Evolutionary conservation across 2,329 filamentous ascomycete species (phyloP), one percentile per base, ranked within the genome.

Genomic region (Aspergillus proliferans): DNA sequence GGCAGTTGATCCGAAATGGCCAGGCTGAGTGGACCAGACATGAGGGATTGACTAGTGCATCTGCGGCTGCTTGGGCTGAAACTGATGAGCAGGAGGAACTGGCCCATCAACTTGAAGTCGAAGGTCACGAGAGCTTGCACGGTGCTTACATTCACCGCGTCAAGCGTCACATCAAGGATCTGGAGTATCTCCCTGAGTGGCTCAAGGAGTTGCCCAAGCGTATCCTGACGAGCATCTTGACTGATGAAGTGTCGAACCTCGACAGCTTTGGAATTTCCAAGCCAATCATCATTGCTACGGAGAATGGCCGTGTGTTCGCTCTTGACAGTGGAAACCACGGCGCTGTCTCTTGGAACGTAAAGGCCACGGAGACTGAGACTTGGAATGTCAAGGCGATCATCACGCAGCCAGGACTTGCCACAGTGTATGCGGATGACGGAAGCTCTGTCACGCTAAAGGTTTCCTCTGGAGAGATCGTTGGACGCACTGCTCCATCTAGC

Each of bases 71-170:
- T 9, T 95, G 88, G 80, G 87, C 86, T 0, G 87, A 92, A 45
- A 79, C 88, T 5, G 84, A 85, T 10, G 82, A 85, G 56, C 80
- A 80, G 14, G 86, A 91, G 63, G 79, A 83, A 46, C 75, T 96
- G 44, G 89, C 84, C 5, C 85, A 87, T 65, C 87, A 89, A 26
- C 76, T 97, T 6, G 87, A 95, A 57, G 81, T 87, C 21, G 92
- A 98, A 70, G 87, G 88, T 3, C 87, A 95, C 63, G 86, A 85
- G 61, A 95, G 86, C 63, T 77, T 88, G 3, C 62, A 88, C 5
- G 76, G 80, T 9, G 93, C 93, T n/a, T 98, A 95, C 62, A 72
- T 92, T 24, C 90, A 96, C 70, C 86, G 93, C 12, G 77, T 95
- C 12, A 86, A 80, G 54, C 86, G 93, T 42, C 93, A 98, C 64